Percentiles rank a stretch among this genome's conserved stretches.
These are phyloP conservation scores for Psilocybe cubensis DNA, from an alignment of 768 basidiomycete species.

Conservation along the genomic window DNA sequence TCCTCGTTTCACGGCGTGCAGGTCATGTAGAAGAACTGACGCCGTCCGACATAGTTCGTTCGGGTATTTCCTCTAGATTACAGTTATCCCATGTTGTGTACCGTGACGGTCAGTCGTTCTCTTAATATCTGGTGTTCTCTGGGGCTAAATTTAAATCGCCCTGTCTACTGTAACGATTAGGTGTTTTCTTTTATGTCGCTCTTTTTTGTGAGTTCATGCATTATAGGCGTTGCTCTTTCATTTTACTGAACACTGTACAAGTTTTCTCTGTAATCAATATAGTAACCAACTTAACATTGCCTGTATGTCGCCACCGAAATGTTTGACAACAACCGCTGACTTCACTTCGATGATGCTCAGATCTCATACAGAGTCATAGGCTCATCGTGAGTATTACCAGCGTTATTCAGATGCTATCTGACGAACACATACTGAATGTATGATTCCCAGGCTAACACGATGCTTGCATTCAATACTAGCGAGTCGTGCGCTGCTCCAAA, in stretches of 20 bases:
- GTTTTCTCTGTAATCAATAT: background rate
- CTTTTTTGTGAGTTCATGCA: background rate
- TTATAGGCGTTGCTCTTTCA: too few species aligned
- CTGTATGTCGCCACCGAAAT: background rate
- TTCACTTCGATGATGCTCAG: background rate
- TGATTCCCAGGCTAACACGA: background rate
- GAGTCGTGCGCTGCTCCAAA: background rate
- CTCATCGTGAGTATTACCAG: background rate
- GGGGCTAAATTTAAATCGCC: background rate
- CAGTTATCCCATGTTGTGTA: background rate
- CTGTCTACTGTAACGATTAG: background rate
- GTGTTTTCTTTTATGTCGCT: background rate
- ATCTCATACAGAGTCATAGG: background rate
- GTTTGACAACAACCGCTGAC: background rate
- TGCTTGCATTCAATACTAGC: background rate
- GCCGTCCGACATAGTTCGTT: background rate
- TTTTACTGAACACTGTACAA: background rate
- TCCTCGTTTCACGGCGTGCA: background rate
- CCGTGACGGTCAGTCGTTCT: background rate
- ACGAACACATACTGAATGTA: background rate
- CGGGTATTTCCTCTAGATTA: background rate
- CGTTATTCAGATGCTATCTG: background rate
- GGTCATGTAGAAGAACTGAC: background rate
- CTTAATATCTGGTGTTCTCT: background rate
- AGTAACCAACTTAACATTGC: background rate